phyloP scores from a whole-genome alignment of 225 moss, liverwort and hornwort genomes.

The Polytrichum formosum region DNA sequence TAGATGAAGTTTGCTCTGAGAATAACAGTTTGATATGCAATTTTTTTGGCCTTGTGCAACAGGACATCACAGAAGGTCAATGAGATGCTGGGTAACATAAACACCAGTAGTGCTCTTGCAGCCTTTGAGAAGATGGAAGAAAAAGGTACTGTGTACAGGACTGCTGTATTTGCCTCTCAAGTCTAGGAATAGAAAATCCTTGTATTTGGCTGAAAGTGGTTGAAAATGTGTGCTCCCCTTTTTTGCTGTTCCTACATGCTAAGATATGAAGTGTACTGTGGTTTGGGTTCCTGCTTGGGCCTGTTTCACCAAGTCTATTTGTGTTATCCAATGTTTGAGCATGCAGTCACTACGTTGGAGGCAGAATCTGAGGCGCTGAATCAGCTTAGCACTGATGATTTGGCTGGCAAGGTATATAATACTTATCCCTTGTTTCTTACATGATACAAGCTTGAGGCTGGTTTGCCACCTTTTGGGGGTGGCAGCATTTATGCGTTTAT shows the following conservation, averaged over 20 bases:
- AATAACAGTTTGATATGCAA: slow-evolving; percentile 13
- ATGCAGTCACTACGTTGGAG: slow-evolving; percentile 81
- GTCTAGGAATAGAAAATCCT: not conserved
- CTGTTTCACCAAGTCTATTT: too few relatives aligned
- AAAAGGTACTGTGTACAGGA: slow-evolving; percentile 51
- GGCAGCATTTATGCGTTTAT: too few relatives aligned
- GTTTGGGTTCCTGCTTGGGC: too few relatives aligned
- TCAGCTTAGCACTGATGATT: slow-evolving; percentile 92
- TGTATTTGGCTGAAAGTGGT: too few relatives aligned
- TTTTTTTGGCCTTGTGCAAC: slow-evolving; percentile 19
- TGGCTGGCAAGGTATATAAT: slow-evolving; percentile 76
- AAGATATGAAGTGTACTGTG: too few relatives aligned
- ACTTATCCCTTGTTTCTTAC: too few relatives aligned
- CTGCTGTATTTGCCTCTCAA: not conserved
- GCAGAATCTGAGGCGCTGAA: slow-evolving; percentile 89
- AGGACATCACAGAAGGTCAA: slow-evolving; percentile 99
- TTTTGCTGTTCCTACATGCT: too few relatives aligned
- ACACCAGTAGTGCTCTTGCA: slow-evolving; percentile 95
- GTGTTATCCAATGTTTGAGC: not conserved
- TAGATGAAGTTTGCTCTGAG: not conserved
- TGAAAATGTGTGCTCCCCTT: too few relatives aligned
- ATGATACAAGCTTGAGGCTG: too few relatives aligned
- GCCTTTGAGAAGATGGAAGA: slow-evolving; percentile 99
- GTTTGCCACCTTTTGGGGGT: too few relatives aligned
- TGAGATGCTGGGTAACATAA: slow-evolving; percentile 94